Conservation (phyloP, 2,329 filamentous ascomycete species). For the Microdochium nivale region DNA sequence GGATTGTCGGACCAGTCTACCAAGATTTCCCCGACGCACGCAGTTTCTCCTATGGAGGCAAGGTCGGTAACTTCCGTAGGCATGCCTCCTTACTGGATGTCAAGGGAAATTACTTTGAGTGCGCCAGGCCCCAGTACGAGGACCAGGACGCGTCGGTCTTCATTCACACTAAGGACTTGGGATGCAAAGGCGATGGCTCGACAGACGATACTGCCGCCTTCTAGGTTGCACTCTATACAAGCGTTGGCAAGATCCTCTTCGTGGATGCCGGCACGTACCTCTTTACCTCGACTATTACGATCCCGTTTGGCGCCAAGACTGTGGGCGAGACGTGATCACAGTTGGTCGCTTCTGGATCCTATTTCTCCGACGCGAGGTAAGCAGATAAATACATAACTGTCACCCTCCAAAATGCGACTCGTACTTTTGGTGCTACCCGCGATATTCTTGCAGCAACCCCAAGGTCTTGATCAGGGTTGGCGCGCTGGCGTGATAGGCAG, state of each 20-base stretch:
- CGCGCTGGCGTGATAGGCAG: conserved; percentile 47
- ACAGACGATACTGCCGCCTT: conserved; percentile 46
- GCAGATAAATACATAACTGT: too few relatives aligned
- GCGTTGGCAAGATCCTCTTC: conserved; percentile 30
- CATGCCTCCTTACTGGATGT: conserved; percentile 5
- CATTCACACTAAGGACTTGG: conserved; percentile 11
- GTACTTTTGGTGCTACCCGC: too few relatives aligned
- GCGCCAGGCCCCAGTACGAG: conserved; percentile 47
- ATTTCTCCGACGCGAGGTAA: conserved; percentile 7
- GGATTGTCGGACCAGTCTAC: not conserved
- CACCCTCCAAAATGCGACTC: too few relatives aligned
- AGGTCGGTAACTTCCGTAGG: conserved; percentile 8
- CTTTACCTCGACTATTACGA: conserved; percentile 22
- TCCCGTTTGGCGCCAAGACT: conserved; percentile 23
- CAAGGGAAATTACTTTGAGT: conserved; percentile 28
- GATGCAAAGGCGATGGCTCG: conserved; percentile 39
- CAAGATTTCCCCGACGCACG: conserved; percentile 13
- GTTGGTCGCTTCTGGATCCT: conserved; percentile 12
- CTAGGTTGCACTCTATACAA: conserved; percentile 33
- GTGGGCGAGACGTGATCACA: conserved; percentile 26
- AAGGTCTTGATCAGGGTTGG: conserved; percentile 60
- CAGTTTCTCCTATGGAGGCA: not conserved
- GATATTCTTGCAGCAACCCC: conserved; percentile 35
- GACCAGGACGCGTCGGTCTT: conserved; percentile 6
- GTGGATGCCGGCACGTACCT: conserved; percentile 36